Base-by-base conservation (phyloP, 306 rosid genomes). In the Pyrus pyrifolia region DNA sequence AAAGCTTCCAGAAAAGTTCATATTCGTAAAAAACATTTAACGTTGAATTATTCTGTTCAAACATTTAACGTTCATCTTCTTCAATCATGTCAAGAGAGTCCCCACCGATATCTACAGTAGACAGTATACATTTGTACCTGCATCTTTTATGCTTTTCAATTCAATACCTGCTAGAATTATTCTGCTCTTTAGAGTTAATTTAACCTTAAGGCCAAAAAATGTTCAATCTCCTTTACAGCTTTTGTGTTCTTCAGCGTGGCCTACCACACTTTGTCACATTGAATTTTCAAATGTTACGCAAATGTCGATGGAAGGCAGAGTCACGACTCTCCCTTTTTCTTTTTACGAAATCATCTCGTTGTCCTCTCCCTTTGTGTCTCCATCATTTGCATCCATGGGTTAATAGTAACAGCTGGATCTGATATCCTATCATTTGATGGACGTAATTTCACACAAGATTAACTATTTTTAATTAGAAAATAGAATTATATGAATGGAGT, bases 281-380 rank as follows among this genome's bases (percentile, higher is more conserved):
- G 27, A 44, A 66, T 46, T 38, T 73, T 66, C 69, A 73, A 65
- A 51, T 49, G 53, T 49, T 49, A 49, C 14, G 19, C 53, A 15
- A 18, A 49, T 49, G 53, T 49, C 19, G 53, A 65, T 73, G 76
- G 82, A 83, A 53, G 67, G 62, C 40, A n/a, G 42, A 58, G 78
- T 74, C 83, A 29, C 62, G 31, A 78, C 71, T 44, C 23, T 3
- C 65, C n/a, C 77, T 84, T 80, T 76, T 57, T 71, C 84, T 76
- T 79, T 83, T 80, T 73, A 73, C 75, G 52, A 74, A 72, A 74
- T 78, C 79, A 15, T 49, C 53, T 49, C 53, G 14, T 14, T 49
- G 19, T 15, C 68, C 65, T 78, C 86, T 69, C n/a, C 25, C 68
- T 46, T 65, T 64, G 38, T 27, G 46, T 70, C 70, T 70, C 64